Base-by-base conservation (phyloP, 2,329 filamentous ascomycete species). In the Chrysoporthe cubensis region DNA sequence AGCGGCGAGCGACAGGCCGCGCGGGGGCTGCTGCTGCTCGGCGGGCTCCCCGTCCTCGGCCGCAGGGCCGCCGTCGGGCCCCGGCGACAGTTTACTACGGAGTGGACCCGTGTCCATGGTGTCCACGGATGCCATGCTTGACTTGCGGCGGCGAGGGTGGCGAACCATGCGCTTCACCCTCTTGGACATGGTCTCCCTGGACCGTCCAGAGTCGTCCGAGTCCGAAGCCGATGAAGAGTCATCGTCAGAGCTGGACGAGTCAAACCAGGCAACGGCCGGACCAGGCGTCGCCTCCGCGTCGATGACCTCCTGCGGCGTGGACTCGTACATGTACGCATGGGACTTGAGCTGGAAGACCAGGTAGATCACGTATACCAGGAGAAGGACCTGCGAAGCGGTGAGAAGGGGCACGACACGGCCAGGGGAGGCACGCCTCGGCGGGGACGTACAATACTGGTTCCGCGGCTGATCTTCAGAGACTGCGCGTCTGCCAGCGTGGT, bases 291-390 rank as follows among this genome's bases (percentile, higher is more conserved):
- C 90, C 77, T 97, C 94, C 74, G 96, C 93, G 73, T 97, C 94
- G 71, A 97, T 96, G 69, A 96, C 91, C 73, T 94, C 90, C 80
- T 97, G 94, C 11, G 94, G 94, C 5, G 92, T 97, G 72, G 93
- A 96, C 78, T 94, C 91, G 73, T 97, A 97, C 82, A 97, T 89
- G 80, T 96, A 97, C 9, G 92, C 87, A 76, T 97, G 94, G 1
- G 93, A 96, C 79, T 96, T 96, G 69, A 97, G 87, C 81, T 97
- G 94, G 79, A 97, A 97, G 26, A 97, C 76, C 44, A 97, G 86
- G 76, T 97, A 97, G 21, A 97, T 81, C 58, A 89, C 80, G 76
- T 97, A 97, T 13, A 97, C 90, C 44, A 97, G 76, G 1, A 97
- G 84, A 9, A 97, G 82, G 63, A 96, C 84, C 88, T 90, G 60